Percentiles rank a stretch among this genome's conserved stretches.
Evolutionary conservation across 208 protist genomes (phyloP).

Genomic region (Entamoeba invadens): DNA sequence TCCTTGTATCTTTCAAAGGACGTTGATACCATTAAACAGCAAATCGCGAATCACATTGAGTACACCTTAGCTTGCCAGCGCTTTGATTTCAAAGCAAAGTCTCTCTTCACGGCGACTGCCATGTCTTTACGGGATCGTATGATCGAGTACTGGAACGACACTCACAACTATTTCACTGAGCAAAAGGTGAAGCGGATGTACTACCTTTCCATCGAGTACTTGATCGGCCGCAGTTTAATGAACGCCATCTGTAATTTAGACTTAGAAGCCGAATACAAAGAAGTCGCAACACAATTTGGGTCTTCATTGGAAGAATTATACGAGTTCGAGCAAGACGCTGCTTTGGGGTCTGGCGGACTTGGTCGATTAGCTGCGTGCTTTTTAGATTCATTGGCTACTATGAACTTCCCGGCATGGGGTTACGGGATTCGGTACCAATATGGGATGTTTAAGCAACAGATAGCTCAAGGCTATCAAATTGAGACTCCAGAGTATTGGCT

Average conservation of each 20-base stretch:
- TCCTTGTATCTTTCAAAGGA: background rate
- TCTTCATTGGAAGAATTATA: background rate
- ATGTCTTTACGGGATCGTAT: constrained; percentile 33
- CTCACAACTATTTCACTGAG: constrained; percentile 36
- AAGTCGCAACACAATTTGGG: background rate
- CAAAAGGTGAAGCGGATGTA: constrained; percentile 32
- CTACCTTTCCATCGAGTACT: constrained; percentile 43
- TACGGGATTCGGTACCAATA: constrained; percentile 25
- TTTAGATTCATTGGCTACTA: constrained; percentile 19
- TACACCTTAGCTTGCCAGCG: constrained; percentile 33
- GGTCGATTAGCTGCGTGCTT: constrained; percentile 23
- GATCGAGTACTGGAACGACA: constrained; percentile 43
- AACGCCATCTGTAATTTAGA: constrained; percentile 10
- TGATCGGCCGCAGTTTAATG: constrained; percentile 34
- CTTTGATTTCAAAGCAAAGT: constrained; percentile 25
- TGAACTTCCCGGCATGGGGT: constrained; percentile 19
- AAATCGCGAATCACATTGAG: constrained; percentile 39
- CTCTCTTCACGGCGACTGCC: constrained; percentile 27
- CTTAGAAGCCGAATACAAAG: background rate
- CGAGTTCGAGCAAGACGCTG: constrained; percentile 36
- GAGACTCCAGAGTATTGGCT: constrained; percentile 42
- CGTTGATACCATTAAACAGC: constrained; percentile 10
- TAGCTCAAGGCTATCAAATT: constrained; percentile 30
- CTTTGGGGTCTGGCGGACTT: constrained; percentile 40
- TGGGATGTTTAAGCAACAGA: constrained; percentile 43